Evolutionary conservation across 495 filamentous ascomycete species (phyloP).

Genomic region (Daldinia vernicosa): DNA sequence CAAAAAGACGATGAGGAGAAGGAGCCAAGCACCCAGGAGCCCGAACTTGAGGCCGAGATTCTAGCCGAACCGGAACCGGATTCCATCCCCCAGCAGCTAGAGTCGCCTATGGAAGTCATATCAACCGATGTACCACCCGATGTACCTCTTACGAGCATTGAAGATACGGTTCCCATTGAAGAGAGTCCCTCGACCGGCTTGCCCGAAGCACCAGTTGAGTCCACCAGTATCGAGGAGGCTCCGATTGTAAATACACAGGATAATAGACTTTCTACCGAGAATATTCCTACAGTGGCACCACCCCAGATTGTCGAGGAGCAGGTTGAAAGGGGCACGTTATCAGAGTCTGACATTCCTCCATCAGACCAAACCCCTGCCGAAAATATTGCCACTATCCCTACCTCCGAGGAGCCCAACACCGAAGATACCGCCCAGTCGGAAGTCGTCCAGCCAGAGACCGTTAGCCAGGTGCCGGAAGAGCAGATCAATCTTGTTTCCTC

Average conservation of each 20-base stretch:
- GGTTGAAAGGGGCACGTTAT: neutral
- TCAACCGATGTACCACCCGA: neutral
- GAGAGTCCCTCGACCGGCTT: neutral
- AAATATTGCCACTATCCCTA: neutral
- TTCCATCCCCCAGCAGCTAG: neutral
- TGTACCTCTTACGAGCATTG: neutral
- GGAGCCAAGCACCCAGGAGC: conserved; percentile 18
- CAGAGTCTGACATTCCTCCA: neutral
- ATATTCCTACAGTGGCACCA: neutral
- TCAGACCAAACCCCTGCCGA: neutral
- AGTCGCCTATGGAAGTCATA: conserved; percentile 1
- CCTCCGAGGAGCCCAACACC: neutral
- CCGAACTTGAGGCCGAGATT: conserved; percentile 14
- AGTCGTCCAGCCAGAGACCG: neutral
- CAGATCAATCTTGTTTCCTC: neutral
- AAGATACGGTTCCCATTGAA: conserved; percentile 3
- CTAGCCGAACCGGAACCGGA: conserved; percentile 16
- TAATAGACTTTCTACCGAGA: neutral
- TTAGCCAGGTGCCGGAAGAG: conserved; percentile 5
- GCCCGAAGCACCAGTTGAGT: neutral
- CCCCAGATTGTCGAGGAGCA: conserved; percentile 9
- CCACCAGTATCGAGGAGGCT: conserved; percentile 4
- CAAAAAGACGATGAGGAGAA: conserved; percentile 30
- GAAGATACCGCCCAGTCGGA: neutral
- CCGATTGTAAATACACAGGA: conserved; percentile 5